phyloP scores from a whole-genome alignment of 352 stramenopile genomes.

The Pythium grandisporangium region DNA sequence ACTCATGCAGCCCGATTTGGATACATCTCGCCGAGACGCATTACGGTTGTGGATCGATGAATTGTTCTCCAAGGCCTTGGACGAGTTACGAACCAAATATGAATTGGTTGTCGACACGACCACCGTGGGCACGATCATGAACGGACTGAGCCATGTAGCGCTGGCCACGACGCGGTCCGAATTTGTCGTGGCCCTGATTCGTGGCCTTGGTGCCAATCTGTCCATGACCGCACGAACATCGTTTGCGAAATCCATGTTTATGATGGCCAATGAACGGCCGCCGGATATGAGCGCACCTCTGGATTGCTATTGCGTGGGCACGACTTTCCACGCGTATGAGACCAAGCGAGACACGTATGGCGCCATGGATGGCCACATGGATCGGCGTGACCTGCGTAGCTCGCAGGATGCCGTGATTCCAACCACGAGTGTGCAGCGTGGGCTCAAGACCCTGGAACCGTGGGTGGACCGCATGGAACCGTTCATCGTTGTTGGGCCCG shows the following conservation, averaged over 20 bases:
- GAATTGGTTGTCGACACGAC: conserved; percentile 89
- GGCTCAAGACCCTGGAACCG: conserved; percentile 78
- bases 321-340: conserved; percentile 59
- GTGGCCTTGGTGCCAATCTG: conserved; percentile 91
- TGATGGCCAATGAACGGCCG: conserved; percentile 87
- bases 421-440: conserved; percentile 81
- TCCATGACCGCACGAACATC: conserved; percentile 45
- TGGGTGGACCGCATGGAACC: conserved; percentile 92
- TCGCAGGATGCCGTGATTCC: conserved; percentile 49
- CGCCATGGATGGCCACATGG: conserved; percentile 53
- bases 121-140: conserved; percentile 91
- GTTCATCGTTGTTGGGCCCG: conserved; percentile 92
- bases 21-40: conserved; percentile 29
- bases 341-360: conserved; percentile 76
- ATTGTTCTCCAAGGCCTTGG: conserved; percentile 82
- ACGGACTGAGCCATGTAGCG: conserved; percentile 85
- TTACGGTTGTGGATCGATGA: conserved; percentile 89
- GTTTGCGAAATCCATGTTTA: conserved; percentile 88
- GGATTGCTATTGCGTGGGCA: conserved; percentile 83
- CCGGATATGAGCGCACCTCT: conserved; percentile 81
- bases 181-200: conserved; percentile 89
- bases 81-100: conserved; percentile 82
- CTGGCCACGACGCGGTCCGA: conserved; percentile 58
- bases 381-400: conserved; percentile 30
- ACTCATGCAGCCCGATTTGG: conserved; percentile 38